Evolutionary conservation across 1,284 basidiomycete species (phyloP).

Genomic region (Pyrrhoderma lamaoense): DNA sequence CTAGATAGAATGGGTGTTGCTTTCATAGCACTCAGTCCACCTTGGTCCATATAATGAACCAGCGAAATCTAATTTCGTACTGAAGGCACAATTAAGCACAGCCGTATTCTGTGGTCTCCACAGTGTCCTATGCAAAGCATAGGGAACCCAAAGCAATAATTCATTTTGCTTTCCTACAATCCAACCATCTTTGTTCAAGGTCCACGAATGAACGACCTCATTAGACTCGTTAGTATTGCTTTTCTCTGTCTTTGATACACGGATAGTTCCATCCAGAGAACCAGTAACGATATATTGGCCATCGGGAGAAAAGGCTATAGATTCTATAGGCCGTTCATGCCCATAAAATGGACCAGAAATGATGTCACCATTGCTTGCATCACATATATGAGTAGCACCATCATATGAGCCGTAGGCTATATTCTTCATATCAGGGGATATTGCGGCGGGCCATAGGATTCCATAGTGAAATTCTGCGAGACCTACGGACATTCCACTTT

Average conservation of each 20-base stretch:
- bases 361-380: neutral
- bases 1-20: neutral
- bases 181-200: slow-evolving; percentile 1
- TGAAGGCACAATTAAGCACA: slow-evolving; percentile 3
- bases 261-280: neutral
- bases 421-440: neutral
- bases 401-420: slow-evolving; percentile 1
- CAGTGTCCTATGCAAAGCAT: neutral
- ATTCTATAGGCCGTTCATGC: neutral
- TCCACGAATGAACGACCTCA: neutral
- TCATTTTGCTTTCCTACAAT: neutral
- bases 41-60: neutral
- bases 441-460: neutral
- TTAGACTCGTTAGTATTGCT: too few relatives aligned
- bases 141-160: slow-evolving; percentile 6
- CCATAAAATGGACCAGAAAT: neutral
- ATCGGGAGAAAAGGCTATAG: slow-evolving; percentile 2
- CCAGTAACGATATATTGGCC: slow-evolving; percentile 1
- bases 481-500: neutral
- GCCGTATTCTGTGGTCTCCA: neutral
- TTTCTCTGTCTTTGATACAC: neutral
- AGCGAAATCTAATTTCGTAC: neutral
- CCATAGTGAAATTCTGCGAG: neutral
- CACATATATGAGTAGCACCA: neutral
- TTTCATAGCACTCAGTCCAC: neutral